Base-by-base conservation (phyloP, 495 filamentous ascomycete genomes). In the Entonaema liquescens region DNA sequence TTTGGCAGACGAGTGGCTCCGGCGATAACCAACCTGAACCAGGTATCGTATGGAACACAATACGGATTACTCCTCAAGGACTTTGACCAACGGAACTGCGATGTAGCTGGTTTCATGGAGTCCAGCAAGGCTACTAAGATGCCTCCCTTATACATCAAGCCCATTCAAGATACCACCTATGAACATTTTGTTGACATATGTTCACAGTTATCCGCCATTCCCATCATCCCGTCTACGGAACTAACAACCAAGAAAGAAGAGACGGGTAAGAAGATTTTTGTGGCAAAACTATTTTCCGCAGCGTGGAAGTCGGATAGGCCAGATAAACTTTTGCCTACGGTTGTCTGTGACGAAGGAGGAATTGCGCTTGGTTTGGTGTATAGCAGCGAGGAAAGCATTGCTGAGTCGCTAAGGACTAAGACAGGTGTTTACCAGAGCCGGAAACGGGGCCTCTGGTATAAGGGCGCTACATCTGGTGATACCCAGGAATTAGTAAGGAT, bases 361-460 rank as follows among this genome's bases (percentile, higher is more conserved):
- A 79, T 89, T 1, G 93, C 91, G 21, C 83, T 99, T 13, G 95
- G 95, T 0, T 76, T 98, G 62, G 95, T 98, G 2, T 99, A 97
- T 84, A 97, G 93, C 77, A 97, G 90, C 64, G 86, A 90, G 68
- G 93, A 97, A 79, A 98, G 94, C 76, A 89, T 99, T 13, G 83
- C 88, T 11, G 94, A 94, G 79, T 94, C 93, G 23, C 76, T 99
- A 50, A 89, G 88, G 65, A 96, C 93, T 2, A 94, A 94, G 56
- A 91, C 89, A 1, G 95, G 95, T 28, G 95, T 98, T 25, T 99
- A 99, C 77, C 93, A 97, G 78, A 97, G 93, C 77, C 86, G 95
- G 35, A 97, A 97, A 83, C 89, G 95, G 5, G 94, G 95, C 2
- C 80, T 99, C 25, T 99, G 95, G 95, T 93, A 96, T 81, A 99